Evolutionary conservation across 805 yeast species (phyloP).

Genomic region (Yamadazyma sp.): DNA sequence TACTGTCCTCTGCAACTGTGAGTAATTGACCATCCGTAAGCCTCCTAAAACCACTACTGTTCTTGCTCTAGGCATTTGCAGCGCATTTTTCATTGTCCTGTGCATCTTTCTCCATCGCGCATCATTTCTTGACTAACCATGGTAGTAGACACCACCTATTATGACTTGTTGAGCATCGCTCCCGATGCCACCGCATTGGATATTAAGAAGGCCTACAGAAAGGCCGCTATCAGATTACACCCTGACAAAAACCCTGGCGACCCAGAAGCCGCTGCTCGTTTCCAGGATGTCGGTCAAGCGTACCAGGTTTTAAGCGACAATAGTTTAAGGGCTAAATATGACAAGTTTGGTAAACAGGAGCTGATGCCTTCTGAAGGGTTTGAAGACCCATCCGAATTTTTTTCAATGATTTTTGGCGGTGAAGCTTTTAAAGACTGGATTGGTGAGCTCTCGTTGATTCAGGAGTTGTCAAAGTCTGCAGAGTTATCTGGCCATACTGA

Average conservation of each 20-base stretch:
- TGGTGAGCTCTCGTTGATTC: constrained; percentile 68
- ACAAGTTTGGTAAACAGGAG: constrained; percentile 72
- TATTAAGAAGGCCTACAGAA: constrained; percentile 46
- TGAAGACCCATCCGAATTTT: constrained; percentile 82
- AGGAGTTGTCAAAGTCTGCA: constrained; percentile 42
- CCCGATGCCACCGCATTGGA: constrained; percentile 42
- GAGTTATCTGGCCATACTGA: constrained; percentile 40
- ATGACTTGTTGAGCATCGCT: constrained; percentile 35
- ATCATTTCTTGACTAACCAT: no score
- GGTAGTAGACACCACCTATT: constrained; percentile 48
- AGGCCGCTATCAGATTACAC: constrained; percentile 44
- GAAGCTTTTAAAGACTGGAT: constrained; percentile 77
- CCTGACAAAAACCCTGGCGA: constrained; percentile 50
- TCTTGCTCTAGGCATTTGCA: no score
- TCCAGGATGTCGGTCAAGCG: constrained; percentile 60
- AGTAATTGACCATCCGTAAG: no score
- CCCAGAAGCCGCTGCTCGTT: constrained; percentile 43
- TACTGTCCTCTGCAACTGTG: no score
- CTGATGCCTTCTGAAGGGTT: constrained; percentile 63
- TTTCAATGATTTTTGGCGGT: constrained; percentile 82
- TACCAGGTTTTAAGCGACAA: constrained; percentile 76
- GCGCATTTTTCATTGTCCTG: no score
- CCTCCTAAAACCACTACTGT: no score
- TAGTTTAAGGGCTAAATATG: constrained; percentile 62
- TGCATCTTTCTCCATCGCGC: no score